Evolutionary conservation across 805 yeast species (phyloP), one percentile per base, ranked within the genome.

Genomic region (Monosporozyma aerobia): DNA sequence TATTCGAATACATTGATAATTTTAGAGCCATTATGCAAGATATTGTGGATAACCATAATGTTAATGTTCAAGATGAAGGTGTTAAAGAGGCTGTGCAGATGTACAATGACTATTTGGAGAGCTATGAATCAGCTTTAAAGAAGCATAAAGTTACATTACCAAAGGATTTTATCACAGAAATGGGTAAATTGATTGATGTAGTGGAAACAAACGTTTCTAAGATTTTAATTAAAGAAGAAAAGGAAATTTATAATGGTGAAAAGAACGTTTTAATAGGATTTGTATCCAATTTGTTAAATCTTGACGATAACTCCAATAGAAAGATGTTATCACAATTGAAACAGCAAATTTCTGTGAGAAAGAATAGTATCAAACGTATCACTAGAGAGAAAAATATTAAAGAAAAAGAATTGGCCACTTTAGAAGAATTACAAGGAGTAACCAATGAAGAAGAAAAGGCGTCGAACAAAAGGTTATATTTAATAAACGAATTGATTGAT

Each of bases 1-100:
- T 62, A 23, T 29, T 53, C 47, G 53, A 53, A 32, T 51, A 63
- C 51, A 57, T 72, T 54, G 43, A 54, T 22, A 53, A 58, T 3
- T 64, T 85, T 53, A 83, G 80, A 55, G 47, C 52, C 0, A 63
- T 79, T 6, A 68, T 85, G 59, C 59, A 64, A 1, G 72, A 73
- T 45, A 68, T 85, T 63, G 64, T 74, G 6, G 64, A 73, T 5
- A 76, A 81, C 53, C 83, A 84, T 61, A 85, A 86, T 61, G 90
- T 87, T 44, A 85, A 86, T 64, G 84, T 84, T 70, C 86, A 86
- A 62, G 90, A 86, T 66, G 73, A 77, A 9, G 86, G 84, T 0
- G 92, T 86, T 7, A 83, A 83, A 60, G 74, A 69, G 14, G 78
- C 87, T 0, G 83, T 83, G 4, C 69, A 72, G 25, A 61, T 72